A percentile compares a stretch with the other conserved stretches of the same genome.
These are phyloP conservation scores for Russula olivacea DNA, from an alignment of 768 basidiomycete species.

Conservation along the genomic window DNA sequence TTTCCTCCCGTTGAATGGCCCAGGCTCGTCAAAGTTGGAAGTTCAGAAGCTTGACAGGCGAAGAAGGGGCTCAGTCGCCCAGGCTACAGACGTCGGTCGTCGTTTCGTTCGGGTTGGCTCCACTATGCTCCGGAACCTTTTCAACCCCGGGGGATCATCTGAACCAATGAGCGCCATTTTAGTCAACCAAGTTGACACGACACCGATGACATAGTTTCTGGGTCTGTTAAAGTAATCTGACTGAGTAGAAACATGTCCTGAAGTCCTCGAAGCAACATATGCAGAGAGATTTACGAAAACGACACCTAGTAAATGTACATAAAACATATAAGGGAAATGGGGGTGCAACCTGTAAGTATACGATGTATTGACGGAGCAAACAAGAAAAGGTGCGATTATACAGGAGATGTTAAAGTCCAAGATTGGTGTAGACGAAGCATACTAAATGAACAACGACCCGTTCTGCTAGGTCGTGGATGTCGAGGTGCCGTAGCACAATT, in stretches of 20 bases:
- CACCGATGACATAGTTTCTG: neutral
- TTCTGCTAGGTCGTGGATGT: conserved; percentile 1
- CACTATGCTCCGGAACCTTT: neutral
- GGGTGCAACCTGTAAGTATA: neutral
- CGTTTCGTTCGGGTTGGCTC: neutral
- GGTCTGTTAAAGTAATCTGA: neutral
- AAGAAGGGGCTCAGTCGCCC: neutral
- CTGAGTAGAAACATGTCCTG: neutral
- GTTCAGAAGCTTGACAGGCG: neutral
- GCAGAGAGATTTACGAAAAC: neutral
- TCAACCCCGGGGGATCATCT: neutral
- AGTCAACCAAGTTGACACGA: neutral
- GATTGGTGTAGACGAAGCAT: neutral
- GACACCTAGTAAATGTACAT: neutral
- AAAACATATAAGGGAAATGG: neutral
- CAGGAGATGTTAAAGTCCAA: neutral
- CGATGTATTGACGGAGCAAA: neutral
- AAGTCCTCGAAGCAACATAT: neutral
- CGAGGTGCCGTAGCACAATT: neutral
- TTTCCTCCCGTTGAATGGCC: neutral
- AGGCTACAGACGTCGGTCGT: neutral
- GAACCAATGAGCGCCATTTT: neutral
- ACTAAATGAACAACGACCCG: conserved; percentile 5
- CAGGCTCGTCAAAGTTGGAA: neutral
- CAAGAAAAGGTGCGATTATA: neutral